Percentiles rank a stretch among this genome's conserved stretches.
These are phyloP conservation scores for Solanum rostratum DNA, from an alignment of 257 asterid genomes.

Conservation along the genomic window DNA sequence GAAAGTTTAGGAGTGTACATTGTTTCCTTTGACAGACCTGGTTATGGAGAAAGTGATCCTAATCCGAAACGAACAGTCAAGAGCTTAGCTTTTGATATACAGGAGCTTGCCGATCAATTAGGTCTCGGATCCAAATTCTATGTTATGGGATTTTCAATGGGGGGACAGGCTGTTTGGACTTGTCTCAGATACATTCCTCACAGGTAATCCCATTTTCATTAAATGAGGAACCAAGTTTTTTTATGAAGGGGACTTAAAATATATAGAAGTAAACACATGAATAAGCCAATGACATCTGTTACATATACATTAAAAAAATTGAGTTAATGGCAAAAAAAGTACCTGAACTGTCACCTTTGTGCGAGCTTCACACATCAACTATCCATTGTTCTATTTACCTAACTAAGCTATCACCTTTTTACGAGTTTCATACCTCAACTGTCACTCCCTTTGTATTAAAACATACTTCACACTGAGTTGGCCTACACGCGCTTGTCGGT, in stretches of 20 bases:
- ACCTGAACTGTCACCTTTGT: background rate
- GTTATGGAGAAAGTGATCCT: slow-evolving; percentile 95
- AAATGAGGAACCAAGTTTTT: background rate
- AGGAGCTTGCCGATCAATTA: slow-evolving; percentile 82
- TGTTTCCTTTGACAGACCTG: slow-evolving; percentile 80
- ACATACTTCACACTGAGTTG: background rate
- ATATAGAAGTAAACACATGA: background rate
- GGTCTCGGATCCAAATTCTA: slow-evolving; percentile 71
- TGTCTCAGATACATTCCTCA: slow-evolving; percentile 91
- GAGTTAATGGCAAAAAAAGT: background rate
- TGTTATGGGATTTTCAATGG: slow-evolving; percentile 71
- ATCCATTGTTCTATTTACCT: no score
- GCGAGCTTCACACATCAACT: no score
- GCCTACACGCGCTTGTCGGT: background rate
- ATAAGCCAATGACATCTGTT: background rate
- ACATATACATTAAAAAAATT: background rate
- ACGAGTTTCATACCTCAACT: background rate
- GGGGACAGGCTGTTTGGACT: slow-evolving; percentile 75
- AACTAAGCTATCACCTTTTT: no score
- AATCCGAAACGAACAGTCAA: slow-evolving; percentile 48
- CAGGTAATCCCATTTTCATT: slow-evolving; percentile 26
- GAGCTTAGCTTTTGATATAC: slow-evolving; percentile 64
- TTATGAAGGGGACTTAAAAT: background rate
- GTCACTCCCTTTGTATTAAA: background rate
- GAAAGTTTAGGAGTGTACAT: slow-evolving; percentile 56